Evolutionary conservation across 805 yeast species (phyloP), one percentile per base, ranked within the genome.

Genomic region (Suhomyces sp.): DNA sequence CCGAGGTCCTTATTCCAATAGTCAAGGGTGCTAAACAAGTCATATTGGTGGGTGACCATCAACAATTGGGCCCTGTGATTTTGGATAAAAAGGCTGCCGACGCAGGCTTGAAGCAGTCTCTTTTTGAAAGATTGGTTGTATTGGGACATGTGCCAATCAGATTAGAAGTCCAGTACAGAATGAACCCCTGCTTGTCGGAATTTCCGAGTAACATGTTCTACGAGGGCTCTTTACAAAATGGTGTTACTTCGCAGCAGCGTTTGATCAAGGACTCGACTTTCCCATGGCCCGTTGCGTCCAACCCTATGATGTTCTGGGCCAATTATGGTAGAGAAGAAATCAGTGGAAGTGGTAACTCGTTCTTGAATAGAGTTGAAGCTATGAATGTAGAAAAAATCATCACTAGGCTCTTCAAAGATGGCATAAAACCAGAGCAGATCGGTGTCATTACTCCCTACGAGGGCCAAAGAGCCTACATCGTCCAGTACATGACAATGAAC

Each of bases 261-360:
- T 71, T 79, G 12, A 65, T 85, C 17, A 54, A 58, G 17, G 72
- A 80, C 27, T 75, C 83, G 6, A 73, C 79, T 4, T 90, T 91
- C 72, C 96, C 96, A n/a, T 92, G 97, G 97, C 97, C 97, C 1
- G 85, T 87, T 24, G 75, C 77, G 21, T 85, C 83, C 46, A 78
- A 77, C 4, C 97, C 97, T n/a, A 89, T 90, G 96, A 87, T 92
- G 94, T 89, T 92, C 61, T 91, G 97, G 97, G 86, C 89, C 0
- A 85, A 85, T 58, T 83, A 84, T 63, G 97, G 97, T 39, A 84
- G 86, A 57, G 97, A 92, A 72, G 97, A 92, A 68, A 81, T 92
- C 48, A 83, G 94, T 21, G 81, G 85, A 0, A 79, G 83, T 56
- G 97, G 97, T 52, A 84, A 86, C 4, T 87, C 96, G 7, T 91